Conservation (phyloP, 2,329 filamentous ascomycete species). For the Leptosphaerulina australis region DNA sequence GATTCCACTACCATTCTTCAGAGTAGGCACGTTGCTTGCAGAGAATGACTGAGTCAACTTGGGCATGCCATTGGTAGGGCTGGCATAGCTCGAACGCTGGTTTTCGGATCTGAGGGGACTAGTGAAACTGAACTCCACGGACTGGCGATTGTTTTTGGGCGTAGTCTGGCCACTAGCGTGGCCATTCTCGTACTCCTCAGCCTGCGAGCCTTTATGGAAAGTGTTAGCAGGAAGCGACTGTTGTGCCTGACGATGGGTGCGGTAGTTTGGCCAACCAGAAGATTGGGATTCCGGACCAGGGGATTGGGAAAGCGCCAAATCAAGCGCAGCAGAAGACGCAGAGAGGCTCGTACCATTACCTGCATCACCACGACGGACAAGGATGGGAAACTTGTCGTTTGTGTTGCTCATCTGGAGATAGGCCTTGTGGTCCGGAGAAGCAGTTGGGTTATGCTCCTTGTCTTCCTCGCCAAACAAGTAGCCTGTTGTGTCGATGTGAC, state of each 20-base stretch:
- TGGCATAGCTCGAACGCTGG: constrained; percentile 57
- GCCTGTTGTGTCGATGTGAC: constrained; percentile 82
- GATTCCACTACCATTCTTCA: constrained; percentile 69
- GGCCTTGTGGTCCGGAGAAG: constrained; percentile 70
- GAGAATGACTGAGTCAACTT: constrained; percentile 90
- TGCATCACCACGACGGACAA: constrained; percentile 69
- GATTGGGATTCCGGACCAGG: constrained; percentile 63
- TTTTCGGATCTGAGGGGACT: constrained; percentile 43
- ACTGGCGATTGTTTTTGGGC: constrained; percentile 55
- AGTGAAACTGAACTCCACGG: constrained; percentile 54
- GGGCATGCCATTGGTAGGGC: constrained; percentile 66
- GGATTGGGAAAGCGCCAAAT: constrained; percentile 74
- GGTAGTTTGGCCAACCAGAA: constrained; percentile 67
- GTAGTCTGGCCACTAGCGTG: constrained; percentile 47
- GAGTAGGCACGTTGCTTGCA: constrained; percentile 83
- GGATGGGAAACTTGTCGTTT: constrained; percentile 86
- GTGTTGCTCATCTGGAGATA: constrained; percentile 74
- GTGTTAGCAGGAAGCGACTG: constrained; percentile 65
- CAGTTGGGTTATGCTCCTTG: constrained; percentile 57
- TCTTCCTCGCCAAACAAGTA: constrained; percentile 81
- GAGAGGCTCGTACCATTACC: constrained; percentile 70
- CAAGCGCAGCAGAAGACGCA: constrained; percentile 78
- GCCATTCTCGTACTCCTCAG: constrained; percentile 49
- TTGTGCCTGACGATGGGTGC: constrained; percentile 67
- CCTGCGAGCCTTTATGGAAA: constrained; percentile 51